These are phyloP conservation scores for Pestalotiopsis sp. DNA, from an alignment of 2,329 filamentous ascomycete species.

Conservation along the genomic window DNA sequence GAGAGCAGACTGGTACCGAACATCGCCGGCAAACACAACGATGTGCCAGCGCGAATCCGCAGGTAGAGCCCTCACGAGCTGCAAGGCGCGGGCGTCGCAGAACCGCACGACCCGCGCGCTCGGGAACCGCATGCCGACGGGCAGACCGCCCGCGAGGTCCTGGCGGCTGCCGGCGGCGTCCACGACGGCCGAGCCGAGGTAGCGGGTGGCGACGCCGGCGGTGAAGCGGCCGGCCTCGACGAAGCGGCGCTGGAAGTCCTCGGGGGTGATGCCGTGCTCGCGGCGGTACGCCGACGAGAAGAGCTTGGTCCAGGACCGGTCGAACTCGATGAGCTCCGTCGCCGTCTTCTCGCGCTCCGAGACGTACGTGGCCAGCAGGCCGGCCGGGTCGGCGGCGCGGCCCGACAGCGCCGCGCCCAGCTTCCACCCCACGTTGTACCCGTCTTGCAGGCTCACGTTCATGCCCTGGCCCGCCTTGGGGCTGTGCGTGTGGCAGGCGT, in stretches of 20 bases:
- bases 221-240: slow-evolving; percentile 59
- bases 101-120: slow-evolving; percentile 61
- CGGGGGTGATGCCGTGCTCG: slow-evolving; percentile 40
- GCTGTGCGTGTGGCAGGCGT: slow-evolving; percentile 68
- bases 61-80: slow-evolving; percentile 50
- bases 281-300: slow-evolving; percentile 46
- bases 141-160: slow-evolving; percentile 41
- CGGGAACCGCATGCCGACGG: slow-evolving; percentile 57
- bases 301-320: slow-evolving; percentile 53
- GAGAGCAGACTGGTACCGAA: slow-evolving; percentile 35
- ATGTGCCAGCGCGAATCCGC: slow-evolving; percentile 47
- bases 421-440: slow-evolving; percentile 65
- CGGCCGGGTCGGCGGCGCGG: slow-evolving; percentile 33
- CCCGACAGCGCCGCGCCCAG: slow-evolving; percentile 50
- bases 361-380: slow-evolving; percentile 54
- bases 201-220: slow-evolving; percentile 59
- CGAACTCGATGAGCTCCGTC: slow-evolving; percentile 62
- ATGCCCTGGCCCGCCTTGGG: slow-evolving; percentile 68
- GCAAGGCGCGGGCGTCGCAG: slow-evolving; percentile 60
- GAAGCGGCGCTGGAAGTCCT: slow-evolving; percentile 59
- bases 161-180: slow-evolving; percentile 32
- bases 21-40: slow-evolving; percentile 56
- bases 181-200: slow-evolving; percentile 52
- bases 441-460: slow-evolving; percentile 64
- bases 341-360: slow-evolving; percentile 54